These are phyloP conservation scores for Fistulinella staudtii DNA, from an alignment of 1,284 basidiomycete genomes.

Conservation along the genomic window DNA sequence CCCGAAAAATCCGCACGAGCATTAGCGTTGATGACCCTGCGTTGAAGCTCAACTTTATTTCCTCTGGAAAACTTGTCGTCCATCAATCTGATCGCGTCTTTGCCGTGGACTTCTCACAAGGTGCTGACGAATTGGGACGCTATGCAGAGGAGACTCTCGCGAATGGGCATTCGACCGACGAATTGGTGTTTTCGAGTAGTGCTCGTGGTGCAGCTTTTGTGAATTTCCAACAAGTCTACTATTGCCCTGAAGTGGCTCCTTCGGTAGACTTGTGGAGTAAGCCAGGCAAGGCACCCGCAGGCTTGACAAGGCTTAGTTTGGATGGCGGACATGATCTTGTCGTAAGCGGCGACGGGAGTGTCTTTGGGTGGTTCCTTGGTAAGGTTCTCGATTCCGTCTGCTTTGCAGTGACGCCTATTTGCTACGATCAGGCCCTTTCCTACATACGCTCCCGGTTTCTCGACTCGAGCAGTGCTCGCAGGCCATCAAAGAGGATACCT, in stretches of 20 bases:
- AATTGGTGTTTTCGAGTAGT: conserved; percentile 44
- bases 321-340: conserved; percentile 69
- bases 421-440: conserved; percentile 49
- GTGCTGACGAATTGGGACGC: conserved; percentile 45
- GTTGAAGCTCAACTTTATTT: conserved; percentile 51
- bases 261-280: conserved; percentile 59
- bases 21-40: conserved; percentile 36
- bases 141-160: conserved; percentile 49
- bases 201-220: conserved; percentile 52
- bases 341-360: conserved; percentile 58
- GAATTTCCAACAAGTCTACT: conserved; percentile 63
- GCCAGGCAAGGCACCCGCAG: conserved; percentile 59
- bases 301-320: conserved; percentile 56
- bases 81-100: conserved; percentile 52
- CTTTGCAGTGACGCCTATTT: background rate
- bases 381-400: conserved; percentile 13
- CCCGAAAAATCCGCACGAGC: conserved; percentile 44
- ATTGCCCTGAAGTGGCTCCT: conserved; percentile 39
- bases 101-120: conserved; percentile 48
- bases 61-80: conserved; percentile 48
- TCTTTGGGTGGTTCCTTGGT: conserved; percentile 71
- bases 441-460: conserved; percentile 57
- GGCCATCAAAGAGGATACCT: conserved; percentile 43
- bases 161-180: conserved; percentile 51
- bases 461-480: conserved; percentile 46